These are phyloP conservation scores for Calocybe gambosa DNA, from an alignment of 1,284 basidiomycete species.

Conservation along the genomic window DNA sequence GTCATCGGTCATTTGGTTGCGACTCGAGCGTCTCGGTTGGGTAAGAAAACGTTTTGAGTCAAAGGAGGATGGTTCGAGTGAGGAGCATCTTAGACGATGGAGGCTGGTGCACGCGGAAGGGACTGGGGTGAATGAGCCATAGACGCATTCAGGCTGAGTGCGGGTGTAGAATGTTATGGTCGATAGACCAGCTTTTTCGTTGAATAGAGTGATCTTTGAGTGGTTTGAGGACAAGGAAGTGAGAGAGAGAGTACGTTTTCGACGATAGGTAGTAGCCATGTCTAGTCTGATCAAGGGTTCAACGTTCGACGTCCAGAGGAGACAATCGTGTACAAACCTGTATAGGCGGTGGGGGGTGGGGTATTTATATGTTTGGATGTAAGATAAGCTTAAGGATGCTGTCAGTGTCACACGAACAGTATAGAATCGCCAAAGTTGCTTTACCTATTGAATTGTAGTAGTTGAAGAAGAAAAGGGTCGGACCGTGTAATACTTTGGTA, in stretches of 20 bases:
- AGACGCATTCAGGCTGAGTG: slow-evolving; percentile 26
- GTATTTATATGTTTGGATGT: background rate
- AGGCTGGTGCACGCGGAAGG: slow-evolving; percentile 29
- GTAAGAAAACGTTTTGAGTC: slow-evolving; percentile 6
- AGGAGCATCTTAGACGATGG: slow-evolving; percentile 18
- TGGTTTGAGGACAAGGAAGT: slow-evolving; percentile 12
- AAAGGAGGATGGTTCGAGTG: slow-evolving; percentile 2
- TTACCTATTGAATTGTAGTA: too few species aligned
- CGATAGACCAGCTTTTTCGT: slow-evolving; percentile 23
- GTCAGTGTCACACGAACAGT: too few species aligned
- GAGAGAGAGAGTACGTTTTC: slow-evolving; percentile 18
- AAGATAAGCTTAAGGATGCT: too few species aligned
- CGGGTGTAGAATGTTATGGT: slow-evolving; percentile 22
- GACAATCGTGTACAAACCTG: slow-evolving; percentile 11
- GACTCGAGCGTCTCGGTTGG: slow-evolving; percentile 5
- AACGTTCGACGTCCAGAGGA: background rate
- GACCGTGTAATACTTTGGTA: too few species aligned
- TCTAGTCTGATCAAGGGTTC: background rate
- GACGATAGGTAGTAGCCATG: background rate
- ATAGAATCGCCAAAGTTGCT: too few species aligned
- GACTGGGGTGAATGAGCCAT: slow-evolving; percentile 45
- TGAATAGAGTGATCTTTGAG: slow-evolving; percentile 13
- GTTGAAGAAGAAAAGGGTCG: too few species aligned
- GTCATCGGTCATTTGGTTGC: slow-evolving; percentile 12
- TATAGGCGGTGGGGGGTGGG: background rate